Evolutionary conservation across 306 rosid genomes (phyloP).

Genomic region (Glycyrrhiza uralensis): DNA sequence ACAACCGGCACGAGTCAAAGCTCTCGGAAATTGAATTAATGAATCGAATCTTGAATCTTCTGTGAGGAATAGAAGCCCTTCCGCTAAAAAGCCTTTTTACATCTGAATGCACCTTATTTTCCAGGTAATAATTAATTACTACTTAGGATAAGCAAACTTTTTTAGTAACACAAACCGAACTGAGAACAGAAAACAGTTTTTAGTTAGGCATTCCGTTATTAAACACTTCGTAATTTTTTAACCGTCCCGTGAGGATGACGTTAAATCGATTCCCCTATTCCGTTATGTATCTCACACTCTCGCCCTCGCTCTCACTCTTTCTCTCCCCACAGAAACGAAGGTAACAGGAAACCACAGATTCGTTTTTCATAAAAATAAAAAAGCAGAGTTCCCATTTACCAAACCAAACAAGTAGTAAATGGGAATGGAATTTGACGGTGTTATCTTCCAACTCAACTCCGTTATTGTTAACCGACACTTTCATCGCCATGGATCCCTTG

Average conservation of each 20-base stretch:
- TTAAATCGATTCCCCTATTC: conserved; percentile 16
- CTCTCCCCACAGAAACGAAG: neutral
- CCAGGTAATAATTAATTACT: neutral
- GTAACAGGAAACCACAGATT: conserved; percentile 30
- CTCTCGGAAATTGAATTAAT: conserved; percentile 8
- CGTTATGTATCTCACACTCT: conserved; percentile 11
- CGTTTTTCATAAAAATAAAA: conserved; percentile 22
- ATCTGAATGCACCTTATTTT: neutral
- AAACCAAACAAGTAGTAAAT: neutral
- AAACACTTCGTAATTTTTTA: neutral
- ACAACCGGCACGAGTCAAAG: too few species aligned
- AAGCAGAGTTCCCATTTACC: neutral
- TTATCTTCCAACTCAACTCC: conserved; percentile 25
- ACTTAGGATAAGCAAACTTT: neutral
- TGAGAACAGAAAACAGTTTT: neutral
- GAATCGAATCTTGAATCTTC: too few species aligned
- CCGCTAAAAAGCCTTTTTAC: neutral
- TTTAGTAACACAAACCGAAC: neutral
- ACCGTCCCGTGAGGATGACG: conserved; percentile 11
- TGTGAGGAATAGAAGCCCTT: neutral
- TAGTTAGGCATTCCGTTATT: neutral
- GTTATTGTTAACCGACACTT: conserved; percentile 25
- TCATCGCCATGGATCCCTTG: conserved; percentile 46
- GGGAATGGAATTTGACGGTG: conserved; percentile 44
- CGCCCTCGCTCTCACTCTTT: neutral